Evolutionary conservation across 768 basidiomycete species (phyloP), one percentile per base, ranked within the genome.

Genomic region (Cystobasidium ongulense): DNA sequence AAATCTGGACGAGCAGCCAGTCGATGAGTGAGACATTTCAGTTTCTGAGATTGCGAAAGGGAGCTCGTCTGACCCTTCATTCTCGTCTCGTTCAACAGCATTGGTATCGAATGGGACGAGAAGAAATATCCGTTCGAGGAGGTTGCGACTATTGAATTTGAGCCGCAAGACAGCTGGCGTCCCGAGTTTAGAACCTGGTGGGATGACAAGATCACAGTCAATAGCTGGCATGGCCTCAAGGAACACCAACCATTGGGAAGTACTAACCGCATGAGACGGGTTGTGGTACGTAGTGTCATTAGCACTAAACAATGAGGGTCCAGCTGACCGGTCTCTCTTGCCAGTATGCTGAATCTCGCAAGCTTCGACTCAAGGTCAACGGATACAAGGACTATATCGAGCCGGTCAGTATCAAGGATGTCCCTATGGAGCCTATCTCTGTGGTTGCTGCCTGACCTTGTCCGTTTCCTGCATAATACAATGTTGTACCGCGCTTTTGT

Each of bases 111-210:
- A 5, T 75, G 74, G 74, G 67, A 75, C 41, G 74, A 59, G 54
- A 62, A 63, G 33, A 71, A 75, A 41, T 75, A 70, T 33, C 74
- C 74, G 2, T 75, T 72, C 54, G 74, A 73, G 17, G 57, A 68
- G 29, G 50, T 75, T 13, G 74, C 71, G 8, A 75, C 74, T 3
- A 31, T 75, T 18, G 59, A 75, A 54, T 70, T 75, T 62, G 66
- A 68, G 25, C 66, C 59, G 2, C 74, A 75, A 68, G 74, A 75
- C 38, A 52, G 41, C 36, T 75, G 67, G 66, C 27, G 41, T n/a
- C 65, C 68, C 31, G 57, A 73, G n/a, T 74, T 68, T 53, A 38
- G 73, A 18, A 46, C 21, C 65, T 74, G 73, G 63, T 74, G 73
- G 72, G 72, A 73, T 29, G 72, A 73, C 43, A 43, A 63, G 61